phyloP scores from a whole-genome alignment of 176 grass and related monocot genomes.

The Oryza meyeriana region DNA sequence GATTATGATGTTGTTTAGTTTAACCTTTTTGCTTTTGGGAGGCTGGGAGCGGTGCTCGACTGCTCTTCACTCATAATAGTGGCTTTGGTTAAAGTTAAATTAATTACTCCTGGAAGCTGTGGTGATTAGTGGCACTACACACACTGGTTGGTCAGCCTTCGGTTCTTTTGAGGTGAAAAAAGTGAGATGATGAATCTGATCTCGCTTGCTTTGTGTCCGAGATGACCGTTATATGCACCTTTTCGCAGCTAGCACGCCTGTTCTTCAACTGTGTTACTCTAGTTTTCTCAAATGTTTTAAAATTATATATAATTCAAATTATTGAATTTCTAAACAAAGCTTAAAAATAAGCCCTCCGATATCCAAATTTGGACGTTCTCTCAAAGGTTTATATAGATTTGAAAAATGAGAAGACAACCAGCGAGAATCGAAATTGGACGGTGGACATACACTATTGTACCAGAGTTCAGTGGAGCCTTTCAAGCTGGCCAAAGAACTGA shows the following conservation, averaged over 20 bases:
- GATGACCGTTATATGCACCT: constrained; percentile 38
- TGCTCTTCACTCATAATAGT: background rate
- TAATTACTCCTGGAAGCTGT: background rate
- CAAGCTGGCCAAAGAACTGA: background rate
- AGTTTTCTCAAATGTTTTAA: background rate
- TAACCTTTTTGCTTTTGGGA: constrained; percentile 7
- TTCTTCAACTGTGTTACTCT: background rate
- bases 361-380: background rate
- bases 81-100: constrained; percentile 14
- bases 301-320: no score
- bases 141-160: constrained; percentile 22
- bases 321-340: background rate
- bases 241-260: constrained; percentile 11
- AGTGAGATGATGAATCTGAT: constrained; percentile 1
- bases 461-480: background rate
- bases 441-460: background rate
- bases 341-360: background rate
- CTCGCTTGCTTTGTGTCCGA: background rate
- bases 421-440: background rate
- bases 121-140: background rate
- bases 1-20: background rate
- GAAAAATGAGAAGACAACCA: no score
- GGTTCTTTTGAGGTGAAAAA: constrained; percentile 49
- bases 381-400: background rate
- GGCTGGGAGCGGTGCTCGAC: background rate